Evolutionary conservation across 208 protist genomes (phyloP).

Genomic region (Borovskyia barvae): DNA sequence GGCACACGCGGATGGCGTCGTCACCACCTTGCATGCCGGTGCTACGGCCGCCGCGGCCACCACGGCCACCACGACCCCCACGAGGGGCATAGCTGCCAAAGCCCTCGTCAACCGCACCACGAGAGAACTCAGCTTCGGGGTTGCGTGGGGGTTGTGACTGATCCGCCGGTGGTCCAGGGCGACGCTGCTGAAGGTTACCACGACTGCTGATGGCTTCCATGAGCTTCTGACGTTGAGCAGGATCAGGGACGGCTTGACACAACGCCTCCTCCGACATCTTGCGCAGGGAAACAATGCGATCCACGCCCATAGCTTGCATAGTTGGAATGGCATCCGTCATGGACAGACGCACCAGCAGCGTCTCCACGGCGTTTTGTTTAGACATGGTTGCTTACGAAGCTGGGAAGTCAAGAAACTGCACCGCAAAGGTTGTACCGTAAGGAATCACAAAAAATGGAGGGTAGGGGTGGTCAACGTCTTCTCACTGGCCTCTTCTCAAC

Average conservation of each 20-base stretch:
- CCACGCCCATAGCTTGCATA: slow-evolving; percentile 71
- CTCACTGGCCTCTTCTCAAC: background rate
- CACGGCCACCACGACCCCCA: slow-evolving; percentile 33
- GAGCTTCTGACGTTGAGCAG: slow-evolving; percentile 56
- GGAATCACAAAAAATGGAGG: too few species aligned
- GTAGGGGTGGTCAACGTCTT: too few species aligned
- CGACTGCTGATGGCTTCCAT: slow-evolving; percentile 76
- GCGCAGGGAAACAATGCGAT: slow-evolving; percentile 71
- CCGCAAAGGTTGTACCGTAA: too few species aligned
- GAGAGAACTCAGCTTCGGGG: slow-evolving; percentile 32
- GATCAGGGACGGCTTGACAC: slow-evolving; percentile 67
- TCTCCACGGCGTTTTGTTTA: slow-evolving; percentile 58
- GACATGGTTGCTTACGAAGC: slow-evolving; percentile 6
- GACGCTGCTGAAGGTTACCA: slow-evolving; percentile 47
- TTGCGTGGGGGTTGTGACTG: slow-evolving; percentile 43
- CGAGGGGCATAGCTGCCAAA: slow-evolving; percentile 27
- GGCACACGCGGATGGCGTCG: slow-evolving; percentile 46
- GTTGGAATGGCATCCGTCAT: slow-evolving; percentile 67
- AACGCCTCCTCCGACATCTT: slow-evolving; percentile 70
- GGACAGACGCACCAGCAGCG: slow-evolving; percentile 75
- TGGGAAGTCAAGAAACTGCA: too few species aligned
- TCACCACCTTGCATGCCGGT: slow-evolving; percentile 19
- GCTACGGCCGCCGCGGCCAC: slow-evolving; percentile 33
- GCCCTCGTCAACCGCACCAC: slow-evolving; percentile 22
- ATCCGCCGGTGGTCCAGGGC: slow-evolving; percentile 17